Base-by-base conservation (phyloP, 2,329 filamentous ascomycete genomes). In the Neofusicoccum sp. region DNA sequence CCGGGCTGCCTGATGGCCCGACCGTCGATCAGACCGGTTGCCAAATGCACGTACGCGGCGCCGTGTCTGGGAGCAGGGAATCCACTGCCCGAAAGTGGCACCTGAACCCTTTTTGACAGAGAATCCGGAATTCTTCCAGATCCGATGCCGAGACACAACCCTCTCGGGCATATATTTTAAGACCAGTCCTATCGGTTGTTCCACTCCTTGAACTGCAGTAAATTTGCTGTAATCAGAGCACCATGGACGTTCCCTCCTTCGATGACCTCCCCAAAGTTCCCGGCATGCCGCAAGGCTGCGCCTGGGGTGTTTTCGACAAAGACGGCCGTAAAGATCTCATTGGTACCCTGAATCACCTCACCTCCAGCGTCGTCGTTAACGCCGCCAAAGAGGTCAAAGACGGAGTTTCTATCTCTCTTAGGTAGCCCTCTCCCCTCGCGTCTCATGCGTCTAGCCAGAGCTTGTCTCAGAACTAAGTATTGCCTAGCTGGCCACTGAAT, bases 311-410 rank as follows among this genome's bases (percentile, higher is more conserved):
- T 24, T 62, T 62, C 40, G 60, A 62, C 56, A 59, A 59, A 30
- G 60, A 62, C 20, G 54, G 60, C 24, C 43, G 38, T 28, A 57
- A 45, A 16, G 60, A 60, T 43, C 38, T 45, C 11, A 24, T 36
- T 33, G 56, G 82, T 3, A 84, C 81, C 0, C 69, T 85, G 28
- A 85, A 85, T 66, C 75, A 83, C 6, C 70, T 85, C 3, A 84
- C 81, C 0, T 76, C 79, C 0, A 69, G 76, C 0, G 75, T 81
- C 3, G 71, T 80, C 3, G 73, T 72, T 20, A 74, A 69, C 3
- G 79, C 80, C 0, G 73, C 71, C 3, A 67, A 68, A 2, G 80
- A 83, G 63, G 76, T 80, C 38, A 72, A 73, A 45, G 76, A 80
- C 49, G 82, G 82, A 1, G 68, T 82, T 1, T 81, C 81, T 0